phyloP scores from a whole-genome alignment of 2,329 filamentous ascomycete genomes.

The Neofusicoccum cordaticola region DNA sequence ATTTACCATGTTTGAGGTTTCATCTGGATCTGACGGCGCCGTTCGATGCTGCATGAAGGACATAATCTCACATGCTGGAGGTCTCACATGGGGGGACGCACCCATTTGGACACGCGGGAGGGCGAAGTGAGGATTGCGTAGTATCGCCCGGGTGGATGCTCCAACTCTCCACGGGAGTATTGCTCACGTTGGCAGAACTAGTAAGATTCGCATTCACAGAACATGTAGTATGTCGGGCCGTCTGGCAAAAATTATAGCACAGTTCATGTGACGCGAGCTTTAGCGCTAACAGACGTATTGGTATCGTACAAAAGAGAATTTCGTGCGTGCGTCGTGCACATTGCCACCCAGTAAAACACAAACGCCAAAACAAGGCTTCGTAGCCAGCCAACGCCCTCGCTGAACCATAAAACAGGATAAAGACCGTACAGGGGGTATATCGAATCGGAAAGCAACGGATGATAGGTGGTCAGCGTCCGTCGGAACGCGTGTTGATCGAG shows the following conservation, averaged over 20 bases:
- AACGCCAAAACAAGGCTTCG: background rate
- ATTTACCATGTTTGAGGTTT: background rate
- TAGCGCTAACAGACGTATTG: background rate
- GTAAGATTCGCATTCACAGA: background rate
- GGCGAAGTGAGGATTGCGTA: too few relatives aligned
- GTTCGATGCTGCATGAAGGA: background rate
- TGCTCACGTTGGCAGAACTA: background rate
- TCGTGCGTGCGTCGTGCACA: background rate
- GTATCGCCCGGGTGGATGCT: too few relatives aligned
- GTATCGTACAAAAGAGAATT: background rate
- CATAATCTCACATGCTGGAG: background rate
- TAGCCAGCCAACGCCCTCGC: conserved; percentile 1
- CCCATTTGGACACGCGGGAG: too few relatives aligned
- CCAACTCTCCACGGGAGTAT: background rate
- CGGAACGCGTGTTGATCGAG: background rate
- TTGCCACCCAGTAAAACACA: background rate
- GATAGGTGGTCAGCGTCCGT: background rate
- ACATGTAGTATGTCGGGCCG: background rate
- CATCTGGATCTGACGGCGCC: background rate
- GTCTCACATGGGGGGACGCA: too few relatives aligned
- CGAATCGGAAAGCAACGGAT: conserved; percentile 7
- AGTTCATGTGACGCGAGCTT: background rate
- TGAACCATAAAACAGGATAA: background rate
- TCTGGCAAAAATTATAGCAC: background rate
- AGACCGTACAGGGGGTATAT: background rate